Evolutionary conservation across 208 protist species (phyloP).

Genomic region (Herpetomonas muscarum): DNA sequence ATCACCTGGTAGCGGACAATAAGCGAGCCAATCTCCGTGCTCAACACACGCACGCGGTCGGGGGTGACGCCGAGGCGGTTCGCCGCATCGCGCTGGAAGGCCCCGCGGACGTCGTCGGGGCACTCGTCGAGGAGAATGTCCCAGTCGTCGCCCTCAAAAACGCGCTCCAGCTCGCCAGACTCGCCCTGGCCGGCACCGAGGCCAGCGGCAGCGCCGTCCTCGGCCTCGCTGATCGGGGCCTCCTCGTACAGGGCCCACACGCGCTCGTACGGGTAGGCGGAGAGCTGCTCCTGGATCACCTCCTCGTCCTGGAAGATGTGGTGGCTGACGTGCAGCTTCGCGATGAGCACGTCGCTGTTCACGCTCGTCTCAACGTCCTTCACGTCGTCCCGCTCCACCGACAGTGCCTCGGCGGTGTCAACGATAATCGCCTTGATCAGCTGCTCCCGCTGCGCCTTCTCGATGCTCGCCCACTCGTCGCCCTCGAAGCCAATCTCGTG

Average conservation of each 20-base stretch:
- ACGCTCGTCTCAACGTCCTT: slow-evolving; percentile 15
- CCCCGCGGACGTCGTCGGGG: slow-evolving; percentile 19
- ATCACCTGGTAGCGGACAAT: slow-evolving; percentile 31
- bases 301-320: slow-evolving; percentile 23
- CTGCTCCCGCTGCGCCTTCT: slow-evolving; percentile 24
- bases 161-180: slow-evolving; percentile 28
- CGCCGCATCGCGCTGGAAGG: slow-evolving; percentile 36
- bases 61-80: slow-evolving; percentile 22
- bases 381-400: slow-evolving; percentile 24
- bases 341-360: slow-evolving; percentile 23
- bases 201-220: background rate
- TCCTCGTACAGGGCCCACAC: slow-evolving; percentile 48
- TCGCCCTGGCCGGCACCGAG: slow-evolving; percentile 24
- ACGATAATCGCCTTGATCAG: slow-evolving; percentile 36
- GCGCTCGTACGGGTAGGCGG: slow-evolving; percentile 34
- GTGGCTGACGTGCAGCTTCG: slow-evolving; percentile 27
- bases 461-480: slow-evolving; percentile 47
- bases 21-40: slow-evolving; percentile 12
- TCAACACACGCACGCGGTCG: slow-evolving; percentile 23
- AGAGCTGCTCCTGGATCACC: slow-evolving; percentile 43
- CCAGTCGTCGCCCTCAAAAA: slow-evolving; percentile 57
- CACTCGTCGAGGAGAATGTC: slow-evolving; percentile 28
- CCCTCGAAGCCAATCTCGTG: slow-evolving; percentile 53
- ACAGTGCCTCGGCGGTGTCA: slow-evolving; percentile 33
- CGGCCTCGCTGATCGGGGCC: slow-evolving; percentile 8